Conservation (phyloP, 164 flowering plant genomes). For the Paratinospora sagittata region DNA sequence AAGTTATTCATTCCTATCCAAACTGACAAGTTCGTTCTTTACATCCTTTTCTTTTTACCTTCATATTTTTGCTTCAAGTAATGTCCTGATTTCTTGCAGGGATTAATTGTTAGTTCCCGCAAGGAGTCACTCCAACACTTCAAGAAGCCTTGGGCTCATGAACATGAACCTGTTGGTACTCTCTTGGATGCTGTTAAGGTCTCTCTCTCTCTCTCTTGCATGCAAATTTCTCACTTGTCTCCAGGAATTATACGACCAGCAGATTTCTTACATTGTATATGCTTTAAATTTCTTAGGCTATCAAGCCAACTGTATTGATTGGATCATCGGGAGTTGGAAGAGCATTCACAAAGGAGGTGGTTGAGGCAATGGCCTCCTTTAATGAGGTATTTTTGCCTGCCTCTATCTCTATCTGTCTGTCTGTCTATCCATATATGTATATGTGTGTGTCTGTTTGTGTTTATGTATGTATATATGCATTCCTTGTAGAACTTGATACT, state of each 20-base stretch:
- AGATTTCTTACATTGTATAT: constrained; percentile 2
- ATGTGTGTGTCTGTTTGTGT: neutral
- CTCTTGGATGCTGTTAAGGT: constrained; percentile 85
- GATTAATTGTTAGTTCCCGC: constrained; percentile 79
- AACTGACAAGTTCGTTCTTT: neutral
- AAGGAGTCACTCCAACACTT: constrained; percentile 85
- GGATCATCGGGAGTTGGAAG: constrained; percentile 85
- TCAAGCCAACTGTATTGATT: constrained; percentile 80
- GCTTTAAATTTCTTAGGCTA: constrained; percentile 33
- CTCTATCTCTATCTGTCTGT: constrained; percentile 4
- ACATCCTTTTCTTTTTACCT: neutral
- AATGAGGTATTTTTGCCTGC: constrained; percentile 47
- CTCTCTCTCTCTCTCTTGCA: constrained; percentile 5
- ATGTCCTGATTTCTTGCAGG: constrained; percentile 37
- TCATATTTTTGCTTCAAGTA: neutral
- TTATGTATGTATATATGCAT: neutral
- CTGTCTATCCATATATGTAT: constrained; percentile 23
- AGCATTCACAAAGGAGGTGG: constrained; percentile 75
- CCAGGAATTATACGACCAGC: neutral
- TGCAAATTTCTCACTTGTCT: neutral
- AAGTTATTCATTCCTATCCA: neutral
- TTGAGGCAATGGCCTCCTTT: constrained; percentile 76
- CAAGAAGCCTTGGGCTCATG: constrained; percentile 98
- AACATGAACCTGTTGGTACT: constrained; percentile 66
- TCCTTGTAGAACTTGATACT: neutral